Percentiles rank a stretch among this genome's conserved stretches.
Conservation (phyloP, 345 rosid species). For the Euphorbia tirucalli region DNA sequence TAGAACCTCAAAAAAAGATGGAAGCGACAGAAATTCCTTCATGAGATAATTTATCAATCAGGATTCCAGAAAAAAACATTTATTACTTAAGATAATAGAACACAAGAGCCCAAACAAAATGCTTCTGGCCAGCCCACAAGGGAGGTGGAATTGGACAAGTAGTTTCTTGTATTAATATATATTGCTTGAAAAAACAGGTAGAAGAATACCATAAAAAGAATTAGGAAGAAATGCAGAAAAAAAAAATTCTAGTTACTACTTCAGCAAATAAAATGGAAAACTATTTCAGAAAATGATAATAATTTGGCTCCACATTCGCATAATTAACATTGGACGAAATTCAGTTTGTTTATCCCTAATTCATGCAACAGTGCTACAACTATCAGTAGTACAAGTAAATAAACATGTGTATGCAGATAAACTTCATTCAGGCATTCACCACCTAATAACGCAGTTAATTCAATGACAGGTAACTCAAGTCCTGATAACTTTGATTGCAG, state of each 20-base stretch:
- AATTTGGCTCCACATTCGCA: not conserved
- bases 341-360: not conserved
- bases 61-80: not conserved
- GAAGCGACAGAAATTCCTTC: not conserved
- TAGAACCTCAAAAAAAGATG: too few relatives aligned
- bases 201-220: not conserved
- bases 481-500: not conserved
- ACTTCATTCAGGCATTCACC: not conserved
- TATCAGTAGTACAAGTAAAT: not conserved
- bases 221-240: not conserved
- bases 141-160: not conserved
- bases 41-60: not conserved
- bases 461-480: not conserved
- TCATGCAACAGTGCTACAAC: not conserved
- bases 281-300: not conserved
- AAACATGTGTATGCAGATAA: not conserved
- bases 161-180: not conserved
- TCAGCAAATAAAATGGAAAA: not conserved
- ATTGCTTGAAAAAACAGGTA: not conserved
- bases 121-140: not conserved
- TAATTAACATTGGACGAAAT: not conserved
- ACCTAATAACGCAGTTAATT: not conserved
- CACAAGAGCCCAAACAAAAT: not conserved
- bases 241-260: not conserved
- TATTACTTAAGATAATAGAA: not conserved